Evolutionary conservation across 2,329 filamentous ascomycete genomes (phyloP).

Genomic region (Colletotrichum eremochloae): DNA sequence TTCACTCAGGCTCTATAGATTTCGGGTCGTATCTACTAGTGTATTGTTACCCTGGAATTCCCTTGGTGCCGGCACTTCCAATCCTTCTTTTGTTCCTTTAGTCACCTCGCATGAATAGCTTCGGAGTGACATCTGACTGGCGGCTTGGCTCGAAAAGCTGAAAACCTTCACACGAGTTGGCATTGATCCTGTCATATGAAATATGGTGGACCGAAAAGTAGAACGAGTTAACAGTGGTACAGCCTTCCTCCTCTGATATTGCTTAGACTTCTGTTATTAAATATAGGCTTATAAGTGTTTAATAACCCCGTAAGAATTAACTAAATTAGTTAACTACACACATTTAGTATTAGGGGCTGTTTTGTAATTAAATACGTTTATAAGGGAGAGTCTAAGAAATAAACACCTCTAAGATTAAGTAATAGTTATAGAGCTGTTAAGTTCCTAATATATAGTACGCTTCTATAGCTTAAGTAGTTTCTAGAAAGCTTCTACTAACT

Average conservation of each 20-base stretch:
- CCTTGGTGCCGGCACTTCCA: neutral
- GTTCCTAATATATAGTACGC: too few species aligned
- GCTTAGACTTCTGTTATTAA: neutral
- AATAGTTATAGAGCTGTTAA: neutral
- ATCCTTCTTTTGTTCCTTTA: neutral
- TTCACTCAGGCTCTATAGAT: neutral
- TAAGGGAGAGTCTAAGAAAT: neutral
- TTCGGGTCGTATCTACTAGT: neutral
- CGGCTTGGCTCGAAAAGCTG: neutral
- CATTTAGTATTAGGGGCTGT: neutral
- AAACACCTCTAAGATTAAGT: neutral
- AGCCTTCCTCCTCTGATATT: neutral
- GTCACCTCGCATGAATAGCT: neutral
- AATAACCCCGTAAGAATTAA: too few species aligned
- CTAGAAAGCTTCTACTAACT: neutral
- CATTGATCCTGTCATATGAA: neutral
- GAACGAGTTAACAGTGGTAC: neutral
- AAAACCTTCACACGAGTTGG: neutral
- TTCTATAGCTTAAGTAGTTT: neutral
- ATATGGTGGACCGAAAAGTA: neutral
- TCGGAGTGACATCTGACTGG: constrained; percentile 4
- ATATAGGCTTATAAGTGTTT: neutral
- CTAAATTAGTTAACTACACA: neutral
- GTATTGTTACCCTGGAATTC: neutral
- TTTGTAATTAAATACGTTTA: neutral